phyloP scores from a whole-genome alignment of 805 yeast genomes.

The Wickerhamomyces ciferrii region DNA sequence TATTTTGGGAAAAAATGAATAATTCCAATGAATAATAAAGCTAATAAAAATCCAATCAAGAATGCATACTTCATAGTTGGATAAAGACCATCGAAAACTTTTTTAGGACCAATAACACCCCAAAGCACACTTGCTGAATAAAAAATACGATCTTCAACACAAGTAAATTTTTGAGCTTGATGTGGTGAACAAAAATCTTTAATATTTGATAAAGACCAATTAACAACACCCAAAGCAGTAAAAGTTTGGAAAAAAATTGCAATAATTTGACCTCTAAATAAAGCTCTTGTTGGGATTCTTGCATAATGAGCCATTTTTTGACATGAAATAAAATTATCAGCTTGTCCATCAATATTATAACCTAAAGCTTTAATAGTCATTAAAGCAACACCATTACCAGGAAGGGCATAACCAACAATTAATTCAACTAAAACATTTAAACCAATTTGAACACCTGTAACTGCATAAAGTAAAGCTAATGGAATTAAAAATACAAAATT shows the following conservation, averaged over 20 bases:
- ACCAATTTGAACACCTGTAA: slow-evolving; percentile 42
- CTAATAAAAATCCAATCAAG: slow-evolving; percentile 42
- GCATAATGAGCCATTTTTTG: slow-evolving; percentile 1
- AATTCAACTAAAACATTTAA: slow-evolving; percentile 47
- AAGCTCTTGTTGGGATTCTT: background rate
- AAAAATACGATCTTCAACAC: slow-evolving; percentile 32
- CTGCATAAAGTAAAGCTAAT: slow-evolving; percentile 36
- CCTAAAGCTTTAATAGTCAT: slow-evolving; percentile 37
- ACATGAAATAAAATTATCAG: background rate
- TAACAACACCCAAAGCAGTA: background rate
- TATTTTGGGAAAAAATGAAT: slow-evolving; percentile 17
- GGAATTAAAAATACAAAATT: slow-evolving; percentile 45
- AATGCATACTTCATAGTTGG: slow-evolving; percentile 62
- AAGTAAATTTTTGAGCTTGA: slow-evolving; percentile 4
- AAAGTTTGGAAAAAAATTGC: background rate
- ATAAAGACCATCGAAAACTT: slow-evolving; percentile 49
- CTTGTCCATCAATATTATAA: background rate
- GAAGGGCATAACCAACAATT: slow-evolving; percentile 47
- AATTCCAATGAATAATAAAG: slow-evolving; percentile 24
- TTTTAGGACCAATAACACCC: slow-evolving; percentile 51
- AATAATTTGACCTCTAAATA: background rate
- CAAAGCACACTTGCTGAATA: slow-evolving; percentile 35
- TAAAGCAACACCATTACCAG: slow-evolving; percentile 47
- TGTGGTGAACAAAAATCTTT: background rate
- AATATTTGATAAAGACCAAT: background rate